A percentile compares a stretch with the other conserved stretches of the same genome.
phyloP scores from a whole-genome alignment of 768 basidiomycete species.

The Trametes cinnabarina region DNA sequence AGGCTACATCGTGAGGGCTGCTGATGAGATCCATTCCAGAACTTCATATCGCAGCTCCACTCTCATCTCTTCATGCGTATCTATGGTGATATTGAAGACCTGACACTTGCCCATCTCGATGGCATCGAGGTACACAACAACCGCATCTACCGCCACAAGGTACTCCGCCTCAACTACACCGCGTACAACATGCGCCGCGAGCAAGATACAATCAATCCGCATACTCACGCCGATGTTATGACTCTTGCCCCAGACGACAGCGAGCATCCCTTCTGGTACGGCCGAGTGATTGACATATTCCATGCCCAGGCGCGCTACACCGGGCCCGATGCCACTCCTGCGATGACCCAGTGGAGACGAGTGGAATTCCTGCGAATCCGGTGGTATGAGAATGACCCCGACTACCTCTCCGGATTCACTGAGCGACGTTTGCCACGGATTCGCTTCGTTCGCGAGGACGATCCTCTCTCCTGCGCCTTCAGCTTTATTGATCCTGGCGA shows the following conservation, averaged over 20 bases:
- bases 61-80: constrained; percentile 31
- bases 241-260: constrained; percentile 9
- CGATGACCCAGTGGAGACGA: neutral
- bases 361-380: constrained; percentile 41
- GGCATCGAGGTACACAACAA: constrained; percentile 16
- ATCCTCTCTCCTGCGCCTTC: constrained; percentile 32
- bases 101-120: constrained; percentile 19
- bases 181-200: constrained; percentile 41
- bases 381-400: constrained; percentile 35
- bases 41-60: constrained; percentile 28
- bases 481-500: constrained; percentile 45
- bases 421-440: constrained; percentile 34
- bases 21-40: constrained; percentile 19
- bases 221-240: constrained; percentile 36
- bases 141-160: constrained; percentile 32
- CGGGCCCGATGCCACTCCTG: neutral
- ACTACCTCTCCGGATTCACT: constrained; percentile 28
- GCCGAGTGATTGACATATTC: constrained; percentile 27
- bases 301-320: constrained; percentile 28
- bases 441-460: constrained; percentile 34
- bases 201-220: constrained; percentile 43
- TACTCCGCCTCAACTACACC: constrained; percentile 38
- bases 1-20: neutral
- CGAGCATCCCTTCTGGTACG: constrained; percentile 32
- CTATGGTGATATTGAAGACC: constrained; percentile 27